These are phyloP conservation scores for Sesbania bispinosa DNA, from an alignment of 306 rosid genomes.

Conservation along the genomic window DNA sequence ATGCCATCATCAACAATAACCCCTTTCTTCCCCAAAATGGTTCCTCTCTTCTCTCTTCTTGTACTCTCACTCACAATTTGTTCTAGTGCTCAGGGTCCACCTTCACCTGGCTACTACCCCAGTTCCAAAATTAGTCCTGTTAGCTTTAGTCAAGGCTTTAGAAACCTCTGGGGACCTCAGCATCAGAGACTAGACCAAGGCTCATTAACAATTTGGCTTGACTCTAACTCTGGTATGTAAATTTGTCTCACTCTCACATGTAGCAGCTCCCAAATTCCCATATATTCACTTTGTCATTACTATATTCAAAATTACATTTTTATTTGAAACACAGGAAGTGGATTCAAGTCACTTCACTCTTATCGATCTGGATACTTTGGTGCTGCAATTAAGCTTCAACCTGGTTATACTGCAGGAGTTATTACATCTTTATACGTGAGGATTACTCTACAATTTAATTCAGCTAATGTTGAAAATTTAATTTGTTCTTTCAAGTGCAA, in stretches of 20 bases:
- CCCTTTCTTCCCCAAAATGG: conserved; percentile 31
- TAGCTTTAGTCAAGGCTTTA: conserved; percentile 54
- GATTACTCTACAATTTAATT: background rate
- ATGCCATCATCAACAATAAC: conserved; percentile 37
- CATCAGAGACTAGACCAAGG: conserved; percentile 71
- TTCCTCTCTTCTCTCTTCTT: conserved; percentile 38
- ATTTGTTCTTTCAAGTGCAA: background rate
- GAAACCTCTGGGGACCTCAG: conserved; percentile 84
- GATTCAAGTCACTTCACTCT: conserved; percentile 72
- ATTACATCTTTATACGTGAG: conserved; percentile 84
- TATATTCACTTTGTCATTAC: too few relatives aligned
- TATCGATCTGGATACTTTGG: conserved; percentile 84
- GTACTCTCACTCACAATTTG: conserved; percentile 26
- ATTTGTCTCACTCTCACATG: background rate
- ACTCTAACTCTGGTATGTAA: conserved; percentile 58
- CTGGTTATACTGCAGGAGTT: conserved; percentile 95
- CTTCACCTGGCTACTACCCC: conserved; percentile 84
- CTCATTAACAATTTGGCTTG: conserved; percentile 74
- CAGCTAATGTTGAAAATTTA: background rate
- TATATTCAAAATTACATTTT: background rate
- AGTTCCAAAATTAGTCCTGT: conserved; percentile 55
- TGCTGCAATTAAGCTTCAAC: conserved; percentile 74
- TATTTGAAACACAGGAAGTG: conserved; percentile 59
- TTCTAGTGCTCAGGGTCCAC: conserved; percentile 62
- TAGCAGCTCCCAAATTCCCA: background rate